phyloP scores from a whole-genome alignment of 257 asterid species.

The Nemophila menziesii region DNA sequence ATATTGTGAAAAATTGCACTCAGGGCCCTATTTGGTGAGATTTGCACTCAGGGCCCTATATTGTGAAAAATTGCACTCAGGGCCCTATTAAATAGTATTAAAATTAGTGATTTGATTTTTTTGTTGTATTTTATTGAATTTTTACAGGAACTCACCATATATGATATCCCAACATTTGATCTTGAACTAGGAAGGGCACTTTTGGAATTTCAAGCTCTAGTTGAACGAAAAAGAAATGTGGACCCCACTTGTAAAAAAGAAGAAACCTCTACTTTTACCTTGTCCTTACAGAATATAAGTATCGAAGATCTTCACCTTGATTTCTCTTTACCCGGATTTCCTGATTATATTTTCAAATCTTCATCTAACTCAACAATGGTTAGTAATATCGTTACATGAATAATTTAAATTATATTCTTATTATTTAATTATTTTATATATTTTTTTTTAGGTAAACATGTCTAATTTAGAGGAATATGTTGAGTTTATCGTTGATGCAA shows the following conservation, averaged over 20 bases:
- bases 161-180: slow-evolving; percentile 78
- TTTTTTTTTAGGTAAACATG: slow-evolving; percentile 42
- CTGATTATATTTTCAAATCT: slow-evolving; percentile 46
- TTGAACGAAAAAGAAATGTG: slow-evolving; percentile 53
- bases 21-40: no score
- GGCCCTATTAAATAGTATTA: neutral
- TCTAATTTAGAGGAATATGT: slow-evolving; percentile 68
- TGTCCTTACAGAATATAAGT: slow-evolving; percentile 39
- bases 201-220: slow-evolving; percentile 64
- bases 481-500: slow-evolving; percentile 50
- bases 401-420: neutral
- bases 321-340: slow-evolving; percentile 89
- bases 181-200: slow-evolving; percentile 66
- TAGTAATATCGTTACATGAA: slow-evolving; percentile 21
- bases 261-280: slow-evolving; percentile 20
- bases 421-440: slow-evolving; percentile 9
- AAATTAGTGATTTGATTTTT: neutral
- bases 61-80: no score
- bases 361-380: slow-evolving; percentile 51
- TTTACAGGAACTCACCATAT: slow-evolving; percentile 61
- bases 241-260: slow-evolving; percentile 23
- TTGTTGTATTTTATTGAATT: slow-evolving; percentile 11
- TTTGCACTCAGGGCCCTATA: no score
- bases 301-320: slow-evolving; percentile 92
- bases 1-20: no score